A percentile compares a stretch with the other conserved stretches of the same genome.
These are phyloP conservation scores for Candida sojae DNA, from an alignment of 1,139 yeast species.

Conservation along the genomic window DNA sequence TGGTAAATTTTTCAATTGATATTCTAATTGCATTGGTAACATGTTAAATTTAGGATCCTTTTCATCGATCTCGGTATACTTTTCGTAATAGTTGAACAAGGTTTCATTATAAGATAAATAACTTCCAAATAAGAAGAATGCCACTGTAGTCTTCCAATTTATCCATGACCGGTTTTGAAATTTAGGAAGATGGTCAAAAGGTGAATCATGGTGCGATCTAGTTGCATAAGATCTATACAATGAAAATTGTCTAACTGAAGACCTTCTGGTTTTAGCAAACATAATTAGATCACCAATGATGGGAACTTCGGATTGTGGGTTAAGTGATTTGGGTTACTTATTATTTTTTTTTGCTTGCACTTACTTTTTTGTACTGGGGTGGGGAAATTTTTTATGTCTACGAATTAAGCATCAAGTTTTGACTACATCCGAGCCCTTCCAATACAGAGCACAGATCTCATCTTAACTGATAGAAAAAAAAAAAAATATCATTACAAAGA, in stretches of 20 bases:
- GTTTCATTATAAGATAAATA: slow-evolving; percentile 38
- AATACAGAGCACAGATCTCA: too few species aligned
- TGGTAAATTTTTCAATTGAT: slow-evolving; percentile 51
- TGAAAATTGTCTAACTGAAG: not conserved
- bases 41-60: slow-evolving; percentile 18
- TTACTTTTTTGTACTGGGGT: too few species aligned
- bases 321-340: not conserved
- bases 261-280: not conserved
- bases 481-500: not conserved
- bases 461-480: not conserved
- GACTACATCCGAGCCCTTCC: too few species aligned
- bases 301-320: too few species aligned
- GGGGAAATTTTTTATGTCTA: too few species aligned
- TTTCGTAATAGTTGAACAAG: slow-evolving; percentile 33
- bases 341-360: not conserved
- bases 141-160: slow-evolving; percentile 32
- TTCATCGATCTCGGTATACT: slow-evolving; percentile 28
- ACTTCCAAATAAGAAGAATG: slow-evolving; percentile 31
- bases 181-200: slow-evolving; percentile 34
- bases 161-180: slow-evolving; percentile 26
- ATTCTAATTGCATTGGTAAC: slow-evolving; percentile 37
- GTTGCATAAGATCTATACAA: slow-evolving; percentile 23
- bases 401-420: too few species aligned
- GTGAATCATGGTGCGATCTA: slow-evolving; percentile 35
- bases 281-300: not conserved